A percentile compares a stretch with the other conserved stretches of the same genome.
Evolutionary conservation across 148 eudicot genomes (phyloP).

Genomic region (Diospyros kaki): DNA sequence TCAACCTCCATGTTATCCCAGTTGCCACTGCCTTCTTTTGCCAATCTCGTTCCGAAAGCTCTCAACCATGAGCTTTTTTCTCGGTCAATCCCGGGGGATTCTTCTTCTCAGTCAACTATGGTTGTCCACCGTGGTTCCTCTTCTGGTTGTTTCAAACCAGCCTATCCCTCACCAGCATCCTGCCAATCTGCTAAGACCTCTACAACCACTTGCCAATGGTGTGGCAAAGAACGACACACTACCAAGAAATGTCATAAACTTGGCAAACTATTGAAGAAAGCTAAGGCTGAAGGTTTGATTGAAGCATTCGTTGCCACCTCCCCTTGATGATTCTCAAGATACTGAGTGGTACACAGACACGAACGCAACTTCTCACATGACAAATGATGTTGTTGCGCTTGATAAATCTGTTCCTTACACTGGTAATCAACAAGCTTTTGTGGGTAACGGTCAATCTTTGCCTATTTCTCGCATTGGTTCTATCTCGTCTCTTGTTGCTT

Average conservation of each 20-base stretch:
- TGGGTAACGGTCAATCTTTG: neutral
- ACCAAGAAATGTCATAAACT: neutral
- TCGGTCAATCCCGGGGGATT: neutral
- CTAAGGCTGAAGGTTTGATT: neutral
- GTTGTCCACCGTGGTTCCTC: neutral
- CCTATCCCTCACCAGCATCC: too few species aligned
- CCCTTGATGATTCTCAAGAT: neutral
- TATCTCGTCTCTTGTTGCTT: too few species aligned
- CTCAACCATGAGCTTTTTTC: neutral
- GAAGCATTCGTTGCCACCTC: neutral
- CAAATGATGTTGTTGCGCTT: neutral
- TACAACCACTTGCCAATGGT: neutral
- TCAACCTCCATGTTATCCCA: neutral
- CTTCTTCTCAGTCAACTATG: neutral
- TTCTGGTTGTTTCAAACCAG: neutral
- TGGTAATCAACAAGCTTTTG: neutral
- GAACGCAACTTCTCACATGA: neutral
- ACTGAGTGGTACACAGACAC: neutral
- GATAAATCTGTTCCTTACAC: neutral
- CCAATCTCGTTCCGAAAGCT: neutral
- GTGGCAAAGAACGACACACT: neutral
- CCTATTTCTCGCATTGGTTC: neutral
- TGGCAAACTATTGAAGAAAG: neutral
- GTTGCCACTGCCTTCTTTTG: neutral
- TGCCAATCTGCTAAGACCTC: too few species aligned